These are phyloP conservation scores for Metschnikowia kofuensis DNA, from an alignment of 805 yeast genomes.

Conservation along the genomic window DNA sequence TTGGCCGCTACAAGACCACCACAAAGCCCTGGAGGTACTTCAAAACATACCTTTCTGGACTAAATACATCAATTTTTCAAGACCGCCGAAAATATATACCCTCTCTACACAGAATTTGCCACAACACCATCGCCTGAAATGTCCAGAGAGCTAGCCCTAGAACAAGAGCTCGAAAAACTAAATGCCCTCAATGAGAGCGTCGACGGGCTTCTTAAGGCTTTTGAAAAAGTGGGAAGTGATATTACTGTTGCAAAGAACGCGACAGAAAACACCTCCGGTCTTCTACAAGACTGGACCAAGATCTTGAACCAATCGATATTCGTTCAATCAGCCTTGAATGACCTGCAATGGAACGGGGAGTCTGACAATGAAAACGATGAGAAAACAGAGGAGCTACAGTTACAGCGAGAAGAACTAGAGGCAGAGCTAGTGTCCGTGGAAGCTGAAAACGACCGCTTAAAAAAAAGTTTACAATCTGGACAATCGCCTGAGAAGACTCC, in stretches of 20 bases:
- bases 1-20: too few relatives aligned
- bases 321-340: conserved; percentile 34
- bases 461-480: conserved; percentile 24
- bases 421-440: conserved; percentile 25
- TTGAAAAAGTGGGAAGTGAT: conserved; percentile 25
- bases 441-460: conserved; percentile 25
- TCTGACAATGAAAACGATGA: conserved; percentile 19
- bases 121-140: background rate
- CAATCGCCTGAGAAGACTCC: conserved; percentile 17
- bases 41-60: too few relatives aligned
- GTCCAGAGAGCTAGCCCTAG: conserved; percentile 20
- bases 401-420: conserved; percentile 23
- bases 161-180: conserved; percentile 24
- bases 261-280: conserved; percentile 45
- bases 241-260: conserved; percentile 37
- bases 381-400: conserved; percentile 18
- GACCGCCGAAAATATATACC: too few relatives aligned
- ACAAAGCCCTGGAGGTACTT: too few relatives aligned
- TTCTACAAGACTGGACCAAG: conserved; percentile 58
- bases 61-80: too few relatives aligned
- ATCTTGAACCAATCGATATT: conserved; percentile 62
- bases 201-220: conserved; percentile 27
- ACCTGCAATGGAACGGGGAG: conserved; percentile 18
- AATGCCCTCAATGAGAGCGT: conserved; percentile 31
- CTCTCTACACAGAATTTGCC: too few relatives aligned